Conservation (phyloP, 139 green algal genomes). For the Chlorella sp. region DNA sequence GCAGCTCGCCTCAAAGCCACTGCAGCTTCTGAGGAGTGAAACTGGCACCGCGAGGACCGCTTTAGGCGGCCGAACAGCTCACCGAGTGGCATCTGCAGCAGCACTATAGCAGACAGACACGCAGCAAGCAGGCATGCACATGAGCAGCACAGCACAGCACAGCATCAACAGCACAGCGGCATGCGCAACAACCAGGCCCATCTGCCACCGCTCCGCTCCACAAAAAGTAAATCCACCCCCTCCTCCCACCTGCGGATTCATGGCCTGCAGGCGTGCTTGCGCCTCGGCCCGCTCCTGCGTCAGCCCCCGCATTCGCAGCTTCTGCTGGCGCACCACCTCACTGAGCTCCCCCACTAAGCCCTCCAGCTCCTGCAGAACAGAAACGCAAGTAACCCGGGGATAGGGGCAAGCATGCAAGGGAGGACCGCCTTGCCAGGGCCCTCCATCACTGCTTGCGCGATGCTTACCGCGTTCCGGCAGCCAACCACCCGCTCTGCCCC, state of each 20-base stretch:
- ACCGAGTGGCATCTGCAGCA: too few relatives aligned
- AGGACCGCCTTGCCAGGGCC: too few relatives aligned
- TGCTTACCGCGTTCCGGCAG: too few relatives aligned
- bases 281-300: conserved; percentile 37
- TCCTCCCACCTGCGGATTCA: conserved; percentile 35
- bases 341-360: conserved; percentile 36
- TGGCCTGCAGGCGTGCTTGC: conserved; percentile 24
- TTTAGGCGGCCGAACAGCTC: too few relatives aligned
- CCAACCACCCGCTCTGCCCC: not conserved
- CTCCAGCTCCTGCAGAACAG: conserved; percentile 39
- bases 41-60: too few relatives aligned
- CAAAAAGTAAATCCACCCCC: not conserved
- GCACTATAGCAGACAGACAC: too few relatives aligned
- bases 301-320: conserved; percentile 39
- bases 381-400: not conserved
- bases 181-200: too few relatives aligned
- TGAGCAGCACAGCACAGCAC: not conserved
- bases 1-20: too few relatives aligned
- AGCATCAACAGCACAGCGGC: not conserved
- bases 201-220: not conserved
- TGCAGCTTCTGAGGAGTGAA: too few relatives aligned
- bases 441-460: too few relatives aligned
- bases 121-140: not conserved
- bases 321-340: conserved; percentile 49
- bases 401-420: not conserved